phyloP scores from a whole-genome alignment of 129 eudicot species.

The Apium graveolens region DNA sequence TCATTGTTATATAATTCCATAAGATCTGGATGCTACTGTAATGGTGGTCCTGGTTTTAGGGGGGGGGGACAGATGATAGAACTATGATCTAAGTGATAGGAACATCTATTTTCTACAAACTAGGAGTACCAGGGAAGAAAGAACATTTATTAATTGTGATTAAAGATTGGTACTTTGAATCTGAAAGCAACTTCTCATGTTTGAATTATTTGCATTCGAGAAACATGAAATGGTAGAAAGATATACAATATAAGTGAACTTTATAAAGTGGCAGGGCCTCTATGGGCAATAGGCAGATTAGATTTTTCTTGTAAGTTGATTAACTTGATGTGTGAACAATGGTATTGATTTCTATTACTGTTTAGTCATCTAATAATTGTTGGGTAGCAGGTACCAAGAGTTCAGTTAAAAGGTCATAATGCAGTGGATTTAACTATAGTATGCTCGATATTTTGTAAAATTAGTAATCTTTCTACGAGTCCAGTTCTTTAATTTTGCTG shows the following conservation, averaged over 20 bases:
- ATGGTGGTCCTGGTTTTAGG: constrained; percentile 28
- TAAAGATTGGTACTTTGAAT: neutral
- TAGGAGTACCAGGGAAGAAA: neutral
- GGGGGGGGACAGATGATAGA: constrained; percentile 11
- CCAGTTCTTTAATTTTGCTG: neutral
- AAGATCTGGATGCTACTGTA: neutral
- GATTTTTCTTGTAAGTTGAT: neutral
- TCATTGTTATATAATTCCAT: neutral
- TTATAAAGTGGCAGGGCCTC: neutral
- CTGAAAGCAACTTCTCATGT: constrained; percentile 1
- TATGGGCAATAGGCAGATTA: neutral
- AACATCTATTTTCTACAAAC: neutral
- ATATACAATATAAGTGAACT: neutral
- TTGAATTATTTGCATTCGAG: neutral
- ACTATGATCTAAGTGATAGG: neutral
- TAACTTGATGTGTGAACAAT: neutral
- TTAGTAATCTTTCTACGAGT: neutral
- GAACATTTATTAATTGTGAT: neutral
- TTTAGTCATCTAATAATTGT: neutral
- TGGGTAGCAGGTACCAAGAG: neutral
- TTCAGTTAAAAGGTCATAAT: neutral
- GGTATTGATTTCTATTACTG: neutral
- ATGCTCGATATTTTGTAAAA: neutral
- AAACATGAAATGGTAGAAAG: neutral
- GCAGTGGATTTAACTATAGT: neutral